Evolutionary conservation across 140 eudicot species (phyloP), one percentile per base, ranked within the genome.

Genomic region (Anethum foeniculum): DNA sequence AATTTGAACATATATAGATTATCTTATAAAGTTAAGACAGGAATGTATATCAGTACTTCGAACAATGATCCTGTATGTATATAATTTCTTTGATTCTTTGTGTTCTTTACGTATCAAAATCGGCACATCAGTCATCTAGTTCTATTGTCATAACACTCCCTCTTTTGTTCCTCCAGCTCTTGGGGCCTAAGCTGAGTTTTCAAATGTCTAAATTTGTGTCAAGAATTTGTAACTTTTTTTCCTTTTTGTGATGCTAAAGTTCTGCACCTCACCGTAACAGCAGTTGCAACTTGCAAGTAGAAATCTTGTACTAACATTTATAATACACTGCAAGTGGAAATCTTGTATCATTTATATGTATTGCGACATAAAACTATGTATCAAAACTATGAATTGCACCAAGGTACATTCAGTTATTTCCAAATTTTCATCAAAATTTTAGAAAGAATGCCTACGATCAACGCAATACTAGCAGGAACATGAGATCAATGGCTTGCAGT

Each of bases 51-150:
- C 32, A n/a, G 69, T 62, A 62, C 34, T 62, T 62, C 6, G 34
- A 60, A 62, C 34, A 62, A 62, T 62, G 69, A 62, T 62, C 69
- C 34, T 25, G 69, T 62, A 25, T 62, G 69, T 62, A 62, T 62
- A 62, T 62, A 62, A 62, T 25, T 2, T 62, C 16, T n/a, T 25
- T 11, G 1, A 25, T 62, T 62, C 69, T 62, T 11, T 11, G 69
- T 62, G 69, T 62, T 62, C 69, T 62, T 62, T 10, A 25, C 12
- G 1, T 62, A 60, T 62, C 69, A 25, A 62, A 25, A 62, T 25
- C 69, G 34, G 34, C 16, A 62, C 69, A 62, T 25, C 34, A 62
- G 6, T 9, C 6, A 62, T 62, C 69, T 62, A n/a, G 34, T 10
- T 25, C 34, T 9, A 62, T 11, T 8, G 34, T 3, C 34, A 62